phyloP scores from a whole-genome alignment of 2,329 filamentous ascomycete species.

The Elsinoe arachidis region DNA sequence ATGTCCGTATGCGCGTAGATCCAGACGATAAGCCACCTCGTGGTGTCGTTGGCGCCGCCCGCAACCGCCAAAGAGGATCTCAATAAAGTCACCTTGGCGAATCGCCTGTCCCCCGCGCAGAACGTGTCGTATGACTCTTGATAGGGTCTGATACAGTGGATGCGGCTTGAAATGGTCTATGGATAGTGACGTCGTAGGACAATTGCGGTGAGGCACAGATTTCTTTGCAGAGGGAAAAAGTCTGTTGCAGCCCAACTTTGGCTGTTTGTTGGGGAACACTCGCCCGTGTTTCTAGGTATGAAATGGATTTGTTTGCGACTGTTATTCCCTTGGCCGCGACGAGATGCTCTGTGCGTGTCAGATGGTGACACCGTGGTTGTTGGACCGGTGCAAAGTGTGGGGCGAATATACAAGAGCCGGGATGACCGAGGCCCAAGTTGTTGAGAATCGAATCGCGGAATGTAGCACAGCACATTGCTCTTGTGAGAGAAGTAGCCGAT shows the following conservation, averaged over 20 bases:
- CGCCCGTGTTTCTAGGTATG: background rate
- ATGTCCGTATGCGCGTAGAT: slow-evolving; percentile 3
- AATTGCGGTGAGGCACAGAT: background rate
- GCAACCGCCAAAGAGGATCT: background rate
- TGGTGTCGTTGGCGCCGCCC: slow-evolving; percentile 8
- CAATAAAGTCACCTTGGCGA: background rate
- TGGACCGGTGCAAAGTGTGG: background rate
- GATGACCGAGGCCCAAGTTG: background rate
- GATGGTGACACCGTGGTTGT: background rate
- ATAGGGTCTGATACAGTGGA: background rate
- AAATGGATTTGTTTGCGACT: background rate
- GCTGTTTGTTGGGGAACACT: background rate
- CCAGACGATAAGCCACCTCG: slow-evolving; percentile 9
- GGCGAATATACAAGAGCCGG: background rate
- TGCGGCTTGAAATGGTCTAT: background rate
- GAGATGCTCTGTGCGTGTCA: background rate
- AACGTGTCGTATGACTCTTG: slow-evolving; percentile 2
- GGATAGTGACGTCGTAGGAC: background rate
- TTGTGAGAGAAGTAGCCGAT: background rate
- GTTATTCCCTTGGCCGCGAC: slow-evolving; percentile 9
- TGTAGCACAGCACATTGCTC: background rate
- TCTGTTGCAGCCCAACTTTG: background rate
- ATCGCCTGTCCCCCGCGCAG: background rate
- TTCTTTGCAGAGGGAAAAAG: background rate
- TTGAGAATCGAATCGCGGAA: background rate